These are phyloP conservation scores for Kwoniella newhampshirensis DNA, from an alignment of 768 basidiomycete species.

Conservation along the genomic window DNA sequence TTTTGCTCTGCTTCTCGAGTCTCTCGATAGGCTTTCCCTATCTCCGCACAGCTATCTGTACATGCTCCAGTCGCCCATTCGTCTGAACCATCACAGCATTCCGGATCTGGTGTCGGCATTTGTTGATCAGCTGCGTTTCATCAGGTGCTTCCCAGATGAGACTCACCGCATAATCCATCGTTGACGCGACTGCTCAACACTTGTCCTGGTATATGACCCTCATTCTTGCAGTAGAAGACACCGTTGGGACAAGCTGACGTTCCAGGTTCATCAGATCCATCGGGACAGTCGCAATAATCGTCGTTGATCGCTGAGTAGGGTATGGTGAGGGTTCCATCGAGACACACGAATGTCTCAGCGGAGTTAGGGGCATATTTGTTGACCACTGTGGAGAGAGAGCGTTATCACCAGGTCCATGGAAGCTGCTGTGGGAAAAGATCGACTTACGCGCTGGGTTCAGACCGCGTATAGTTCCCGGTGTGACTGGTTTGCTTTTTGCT, in stretches of 20 bases:
- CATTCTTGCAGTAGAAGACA: slow-evolving; percentile 79
- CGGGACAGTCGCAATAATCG: slow-evolving; percentile 89
- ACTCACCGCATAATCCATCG: slow-evolving; percentile 89
- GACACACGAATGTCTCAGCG: slow-evolving; percentile 65
- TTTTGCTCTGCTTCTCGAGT: slow-evolving; percentile 72
- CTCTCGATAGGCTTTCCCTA: slow-evolving; percentile 69
- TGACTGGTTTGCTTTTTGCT: slow-evolving; percentile 23
- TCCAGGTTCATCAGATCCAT: slow-evolving; percentile 97
- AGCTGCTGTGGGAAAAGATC: not conserved
- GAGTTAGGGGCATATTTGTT: slow-evolving; percentile 25
- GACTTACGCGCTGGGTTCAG: slow-evolving; percentile 32
- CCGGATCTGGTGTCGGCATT: slow-evolving; percentile 62
- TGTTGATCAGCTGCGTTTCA: not conserved
- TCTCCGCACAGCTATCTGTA: slow-evolving; percentile 69
- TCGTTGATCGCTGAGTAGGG: slow-evolving; percentile 82
- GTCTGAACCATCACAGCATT: slow-evolving; percentile 96
- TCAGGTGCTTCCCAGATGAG: not conserved
- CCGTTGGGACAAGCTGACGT: slow-evolving; percentile 75
- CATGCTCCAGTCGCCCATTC: slow-evolving; percentile 75
- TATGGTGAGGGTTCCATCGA: slow-evolving; percentile 77
- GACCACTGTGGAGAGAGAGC: slow-evolving; percentile 14
- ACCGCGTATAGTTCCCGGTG: slow-evolving; percentile 22
- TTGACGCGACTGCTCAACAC: slow-evolving; percentile 80
- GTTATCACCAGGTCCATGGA: not conserved
- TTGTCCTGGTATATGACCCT: slow-evolving; percentile 77